Percentiles rank a stretch among this genome's conserved stretches.
phyloP scores from a whole-genome alignment of 441 rosid genomes.

The Codiaeum variegatum region DNA sequence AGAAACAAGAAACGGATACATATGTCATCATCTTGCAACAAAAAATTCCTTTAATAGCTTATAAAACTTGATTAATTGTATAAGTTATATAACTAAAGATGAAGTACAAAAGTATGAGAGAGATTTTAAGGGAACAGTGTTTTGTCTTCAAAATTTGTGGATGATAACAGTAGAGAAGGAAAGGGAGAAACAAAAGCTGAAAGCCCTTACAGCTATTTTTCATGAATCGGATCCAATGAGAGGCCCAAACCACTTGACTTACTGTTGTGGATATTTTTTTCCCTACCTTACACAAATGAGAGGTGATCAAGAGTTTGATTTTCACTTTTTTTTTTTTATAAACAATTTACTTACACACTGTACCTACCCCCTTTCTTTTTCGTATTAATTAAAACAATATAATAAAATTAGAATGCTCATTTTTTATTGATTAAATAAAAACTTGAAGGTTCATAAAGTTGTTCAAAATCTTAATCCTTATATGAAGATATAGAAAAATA shows the following conservation, averaged over 20 bases:
- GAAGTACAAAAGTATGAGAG: slow-evolving; percentile 19
- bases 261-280: slow-evolving; percentile 20
- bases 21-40: not conserved
- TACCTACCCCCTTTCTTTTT: not conserved
- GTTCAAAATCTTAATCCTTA: not conserved
- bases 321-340: not conserved
- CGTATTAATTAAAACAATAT: not conserved
- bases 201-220: slow-evolving; percentile 19
- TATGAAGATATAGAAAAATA: not conserved
- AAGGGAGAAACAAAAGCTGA: slow-evolving; percentile 25
- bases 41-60: too few species aligned
- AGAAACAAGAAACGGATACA: not conserved
- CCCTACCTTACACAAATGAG: slow-evolving; percentile 5
- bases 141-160: slow-evolving; percentile 21
- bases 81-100: not conserved
- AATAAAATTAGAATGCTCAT: not conserved
- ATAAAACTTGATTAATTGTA: too few species aligned
- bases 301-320: slow-evolving; percentile 1
- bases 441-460: not conserved
- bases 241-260: slow-evolving; percentile 11
- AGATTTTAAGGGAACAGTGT: slow-evolving; percentile 18
- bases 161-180: slow-evolving; percentile 20
- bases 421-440: not conserved
- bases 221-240: slow-evolving; percentile 32
- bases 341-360: not conserved